phyloP scores from a whole-genome alignment of 371 early-diverging fungal species.

The Mucor saturninus region DNA sequence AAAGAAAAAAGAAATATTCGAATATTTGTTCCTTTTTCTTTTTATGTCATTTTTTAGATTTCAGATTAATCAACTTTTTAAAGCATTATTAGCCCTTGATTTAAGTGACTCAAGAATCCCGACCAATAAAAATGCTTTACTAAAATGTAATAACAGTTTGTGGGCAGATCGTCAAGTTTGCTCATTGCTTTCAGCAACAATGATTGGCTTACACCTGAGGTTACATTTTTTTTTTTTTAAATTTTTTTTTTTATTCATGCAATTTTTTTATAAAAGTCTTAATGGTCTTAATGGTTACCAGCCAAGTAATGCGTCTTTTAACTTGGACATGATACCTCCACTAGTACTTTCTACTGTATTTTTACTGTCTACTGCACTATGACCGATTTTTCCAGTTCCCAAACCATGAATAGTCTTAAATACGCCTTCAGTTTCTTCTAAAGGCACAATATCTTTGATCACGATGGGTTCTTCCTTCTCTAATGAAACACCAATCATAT shows the following conservation, averaged over 20 bases:
- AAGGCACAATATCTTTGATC: slow-evolving; percentile 1
- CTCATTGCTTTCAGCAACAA: slow-evolving; percentile 5
- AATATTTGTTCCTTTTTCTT: background rate
- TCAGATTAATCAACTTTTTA: background rate
- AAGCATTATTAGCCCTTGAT: slow-evolving; percentile 10
- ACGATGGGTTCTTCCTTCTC: background rate
- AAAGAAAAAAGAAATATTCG: background rate
- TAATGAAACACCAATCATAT: slow-evolving; percentile 15
- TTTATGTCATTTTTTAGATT: background rate
- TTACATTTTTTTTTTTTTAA: background rate
- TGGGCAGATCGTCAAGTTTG: slow-evolving; percentile 28
- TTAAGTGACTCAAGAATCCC: slow-evolving; percentile 17
- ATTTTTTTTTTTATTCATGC: background rate
- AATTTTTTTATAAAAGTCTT: background rate
- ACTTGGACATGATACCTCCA: slow-evolving; percentile 1
- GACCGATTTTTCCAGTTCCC: slow-evolving; percentile 22
- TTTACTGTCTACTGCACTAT: slow-evolving; percentile 12
- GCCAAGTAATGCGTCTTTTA: slow-evolving; percentile 19
- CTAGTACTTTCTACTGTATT: background rate
- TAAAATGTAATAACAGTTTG: background rate
- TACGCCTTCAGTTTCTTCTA: slow-evolving; percentile 5
- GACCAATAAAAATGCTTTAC: slow-evolving; percentile 6
- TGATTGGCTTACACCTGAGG: slow-evolving; percentile 19
- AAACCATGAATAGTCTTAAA: slow-evolving; percentile 14
- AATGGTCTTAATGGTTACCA: slow-evolving; percentile 14